phyloP scores from a whole-genome alignment of 345 rosid species.

The Citrus maxima region DNA sequence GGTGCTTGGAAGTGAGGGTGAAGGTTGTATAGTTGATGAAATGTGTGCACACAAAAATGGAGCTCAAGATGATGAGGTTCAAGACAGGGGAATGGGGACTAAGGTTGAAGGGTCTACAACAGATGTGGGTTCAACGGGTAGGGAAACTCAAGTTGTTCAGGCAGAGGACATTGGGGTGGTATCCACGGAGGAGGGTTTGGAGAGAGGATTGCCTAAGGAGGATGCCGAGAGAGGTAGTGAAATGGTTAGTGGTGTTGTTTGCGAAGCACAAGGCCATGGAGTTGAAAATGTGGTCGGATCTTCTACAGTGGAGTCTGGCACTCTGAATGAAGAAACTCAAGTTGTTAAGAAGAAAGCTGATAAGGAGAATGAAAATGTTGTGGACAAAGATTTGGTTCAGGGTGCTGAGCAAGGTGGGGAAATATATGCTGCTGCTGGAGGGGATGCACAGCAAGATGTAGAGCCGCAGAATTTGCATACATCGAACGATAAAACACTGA shows the following conservation, averaged over 20 bases:
- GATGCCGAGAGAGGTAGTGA: conserved; percentile 2
- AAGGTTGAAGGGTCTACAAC: conserved; percentile 7
- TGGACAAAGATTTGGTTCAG: not conserved
- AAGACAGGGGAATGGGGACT: conserved; percentile 3
- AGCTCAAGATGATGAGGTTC: not conserved
- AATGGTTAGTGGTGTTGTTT: conserved; percentile 3
- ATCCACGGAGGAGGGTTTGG: conserved; percentile 2
- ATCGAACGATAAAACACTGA: not conserved
- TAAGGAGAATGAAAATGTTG: not conserved
- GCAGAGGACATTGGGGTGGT: not conserved
- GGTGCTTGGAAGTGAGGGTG: not conserved
- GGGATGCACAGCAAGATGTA: conserved; percentile 4
- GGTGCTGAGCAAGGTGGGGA: conserved; percentile 7
- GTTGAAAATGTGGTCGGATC: conserved; percentile 20
- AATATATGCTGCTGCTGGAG: conserved; percentile 5
- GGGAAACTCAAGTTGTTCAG: conserved; percentile 11
- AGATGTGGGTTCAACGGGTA: conserved; percentile 11
- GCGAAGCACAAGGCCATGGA: conserved; percentile 11
- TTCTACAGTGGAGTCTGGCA: not conserved
- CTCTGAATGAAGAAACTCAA: conserved; percentile 1
- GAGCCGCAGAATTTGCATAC: conserved; percentile 4
- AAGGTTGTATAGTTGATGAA: conserved; percentile 2
- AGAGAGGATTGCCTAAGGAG: not conserved
- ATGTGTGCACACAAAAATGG: not conserved
- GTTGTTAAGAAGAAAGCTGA: not conserved